Percentiles rank a stretch among this genome's conserved stretches.
phyloP scores from a whole-genome alignment of 169 alveolate species.

The Plasmodium knowlesi region DNA sequence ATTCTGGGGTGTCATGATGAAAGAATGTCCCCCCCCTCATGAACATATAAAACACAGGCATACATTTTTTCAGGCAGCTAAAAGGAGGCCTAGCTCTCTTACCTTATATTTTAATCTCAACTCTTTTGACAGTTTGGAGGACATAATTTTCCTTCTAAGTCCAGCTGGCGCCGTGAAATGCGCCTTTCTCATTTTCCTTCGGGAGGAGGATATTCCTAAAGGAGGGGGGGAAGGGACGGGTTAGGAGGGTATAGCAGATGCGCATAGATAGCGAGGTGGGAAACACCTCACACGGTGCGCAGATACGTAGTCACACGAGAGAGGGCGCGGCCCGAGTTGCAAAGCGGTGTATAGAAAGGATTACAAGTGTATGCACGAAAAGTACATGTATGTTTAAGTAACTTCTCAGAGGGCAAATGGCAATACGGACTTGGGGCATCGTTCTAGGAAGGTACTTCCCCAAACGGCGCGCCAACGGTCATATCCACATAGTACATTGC shows the following conservation, averaged over 20 bases:
- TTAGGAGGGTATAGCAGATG: neutral
- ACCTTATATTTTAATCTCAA: conserved; percentile 96
- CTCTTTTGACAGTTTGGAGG: conserved; percentile 97
- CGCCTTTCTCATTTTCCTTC: conserved; percentile 97
- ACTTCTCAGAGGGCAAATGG: neutral
- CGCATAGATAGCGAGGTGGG: neutral
- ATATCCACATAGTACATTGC: neutral
- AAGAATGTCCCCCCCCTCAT: neutral
- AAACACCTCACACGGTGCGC: neutral
- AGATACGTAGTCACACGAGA: neutral
- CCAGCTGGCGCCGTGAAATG: conserved; percentile 98
- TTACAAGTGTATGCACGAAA: neutral
- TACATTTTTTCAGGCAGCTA: neutral
- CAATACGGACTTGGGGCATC: neutral
- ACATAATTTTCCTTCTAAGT: conserved; percentile 97
- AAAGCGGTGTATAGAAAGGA: neutral
- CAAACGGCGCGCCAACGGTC: neutral
- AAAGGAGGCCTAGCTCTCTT: conserved; percentile 58
- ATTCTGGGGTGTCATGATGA: neutral
- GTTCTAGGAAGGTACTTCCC: neutral
- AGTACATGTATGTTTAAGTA: neutral
- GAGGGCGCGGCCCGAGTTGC: neutral
- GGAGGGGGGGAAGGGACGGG: conserved; percentile 5
- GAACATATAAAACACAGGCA: neutral
- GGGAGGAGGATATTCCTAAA: conserved; percentile 88